A percentile compares a stretch with the other conserved stretches of the same genome.
Evolutionary conservation across 768 basidiomycete genomes (phyloP).

Genomic region (Tulasnella sp.): DNA sequence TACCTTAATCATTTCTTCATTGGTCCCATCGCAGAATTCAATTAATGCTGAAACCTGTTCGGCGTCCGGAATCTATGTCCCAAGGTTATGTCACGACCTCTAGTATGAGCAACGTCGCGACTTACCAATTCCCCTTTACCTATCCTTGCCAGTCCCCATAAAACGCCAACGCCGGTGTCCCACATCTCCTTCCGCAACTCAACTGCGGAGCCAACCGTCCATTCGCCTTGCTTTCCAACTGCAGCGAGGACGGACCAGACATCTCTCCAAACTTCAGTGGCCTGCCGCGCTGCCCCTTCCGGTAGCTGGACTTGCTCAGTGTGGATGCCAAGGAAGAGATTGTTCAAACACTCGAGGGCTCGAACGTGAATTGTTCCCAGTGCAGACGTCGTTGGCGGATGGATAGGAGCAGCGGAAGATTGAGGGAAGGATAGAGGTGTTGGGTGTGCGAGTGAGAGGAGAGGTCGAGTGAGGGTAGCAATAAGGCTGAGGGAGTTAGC

Average conservation of each 20-base stretch:
- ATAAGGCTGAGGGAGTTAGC: slow-evolving; percentile 36
- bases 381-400: slow-evolving; percentile 83
- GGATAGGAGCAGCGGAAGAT: slow-evolving; percentile 51
- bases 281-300: slow-evolving; percentile 39
- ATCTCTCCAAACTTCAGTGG: slow-evolving; percentile 34
- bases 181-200: slow-evolving; percentile 69
- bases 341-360: slow-evolving; percentile 84
- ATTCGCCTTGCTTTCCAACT: slow-evolving; percentile 17
- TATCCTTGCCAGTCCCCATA: slow-evolving; percentile 79
- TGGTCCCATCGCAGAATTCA: slow-evolving; percentile 50
- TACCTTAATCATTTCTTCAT: slow-evolving; percentile 52
- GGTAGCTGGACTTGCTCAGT: slow-evolving; percentile 33
- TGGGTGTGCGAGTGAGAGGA: slow-evolving; percentile 62
- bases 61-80: slow-evolving; percentile 45
- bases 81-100: background rate
- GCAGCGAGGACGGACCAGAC: slow-evolving; percentile 4
- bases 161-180: slow-evolving; percentile 68
- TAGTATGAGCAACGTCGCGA: slow-evolving; percentile 10
- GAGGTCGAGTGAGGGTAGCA: slow-evolving; percentile 55
- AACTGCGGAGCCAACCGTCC: slow-evolving; percentile 40
- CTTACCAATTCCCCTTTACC: slow-evolving; percentile 61
- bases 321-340: slow-evolving; percentile 60
- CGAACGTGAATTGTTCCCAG: slow-evolving; percentile 76
- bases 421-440: slow-evolving; percentile 79
- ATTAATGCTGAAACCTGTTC: slow-evolving; percentile 60